Base-by-base conservation (phyloP, 2,329 filamentous ascomycete genomes). In the Penicillium sp. region DNA sequence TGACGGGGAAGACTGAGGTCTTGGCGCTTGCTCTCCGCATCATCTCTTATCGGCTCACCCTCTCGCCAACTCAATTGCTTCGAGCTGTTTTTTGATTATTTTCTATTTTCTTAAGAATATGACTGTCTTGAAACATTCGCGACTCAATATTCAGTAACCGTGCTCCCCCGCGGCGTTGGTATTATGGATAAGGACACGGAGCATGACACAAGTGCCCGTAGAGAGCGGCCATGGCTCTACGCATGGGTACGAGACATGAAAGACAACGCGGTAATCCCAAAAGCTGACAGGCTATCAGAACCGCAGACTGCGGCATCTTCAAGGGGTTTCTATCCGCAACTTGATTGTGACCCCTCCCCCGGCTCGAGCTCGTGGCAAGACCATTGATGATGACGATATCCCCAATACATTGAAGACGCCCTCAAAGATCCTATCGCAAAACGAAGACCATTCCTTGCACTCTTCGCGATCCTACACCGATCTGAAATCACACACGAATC, bases 241-340 rank as follows among this genome's bases (percentile, higher is more conserved):
- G 74, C 80, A 64, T 79, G 74, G 68, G 79, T 81, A 73, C 48
- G 66, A 57, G 18, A 13, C 30, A 13, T 50, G 5, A 27, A 27
- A 23, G 23, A 41, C 10, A 13, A 19, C 14, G 5, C 13, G 13
- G n/a, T 23, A 11, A 10, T 27, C 3, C n/a, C 8, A 5, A 13
- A 41, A 16, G 30, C 68, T 68, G 41, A 64, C 56, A 27, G 19
- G 3, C 30, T 23, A 44, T 30, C 63, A 94, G 81, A 97, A 96
- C 72, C 89, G 91, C 70, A 91, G 88, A 71, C 80, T 97, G 49
- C 86, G 93, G 51, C 92, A 97, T 77, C 82, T 97, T 4, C 87
- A 90, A 65, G 91, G 90, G 62, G 84, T 97, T 63, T 93, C 89
- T 52, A 77, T 97, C 47, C 90, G 93, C 54, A 97, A 97, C 72